phyloP scores from a whole-genome alignment of 2,329 filamentous ascomycete species.

The Verticillium nubilum region DNA sequence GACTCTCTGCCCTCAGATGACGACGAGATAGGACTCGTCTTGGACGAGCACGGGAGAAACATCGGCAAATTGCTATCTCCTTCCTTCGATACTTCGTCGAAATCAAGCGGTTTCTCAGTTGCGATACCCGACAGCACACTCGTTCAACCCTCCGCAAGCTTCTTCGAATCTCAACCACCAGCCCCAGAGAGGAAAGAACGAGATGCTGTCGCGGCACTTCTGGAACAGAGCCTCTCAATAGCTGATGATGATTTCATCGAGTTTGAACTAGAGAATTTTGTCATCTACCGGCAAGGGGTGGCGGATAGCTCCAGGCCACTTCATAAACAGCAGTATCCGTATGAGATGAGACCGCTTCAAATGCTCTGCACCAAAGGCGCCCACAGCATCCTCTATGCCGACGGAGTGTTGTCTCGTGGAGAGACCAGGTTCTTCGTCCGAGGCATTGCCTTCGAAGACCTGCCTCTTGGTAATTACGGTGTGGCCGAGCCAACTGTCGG shows the following conservation, averaged over 20 bases:
- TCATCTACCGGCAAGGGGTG: constrained; percentile 42
- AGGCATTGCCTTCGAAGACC: constrained; percentile 46
- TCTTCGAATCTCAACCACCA: constrained; percentile 18
- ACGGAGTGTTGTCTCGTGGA: constrained; percentile 51
- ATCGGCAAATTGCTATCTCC: background rate
- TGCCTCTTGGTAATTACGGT: constrained; percentile 65
- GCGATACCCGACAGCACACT: constrained; percentile 7
- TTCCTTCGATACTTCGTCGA: background rate
- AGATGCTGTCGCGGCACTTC: constrained; percentile 22
- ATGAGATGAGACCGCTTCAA: constrained; percentile 52
- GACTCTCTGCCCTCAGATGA: too few species aligned
- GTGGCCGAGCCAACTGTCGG: constrained; percentile 37
- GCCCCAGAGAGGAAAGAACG: constrained; percentile 19
- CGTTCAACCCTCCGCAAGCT: constrained; percentile 4
- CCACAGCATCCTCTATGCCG: constrained; percentile 44
- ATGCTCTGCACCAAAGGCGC: constrained; percentile 33
- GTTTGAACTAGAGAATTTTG: constrained; percentile 52
- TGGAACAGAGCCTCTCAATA: constrained; percentile 14
- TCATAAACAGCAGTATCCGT: constrained; percentile 10
- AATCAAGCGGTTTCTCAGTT: background rate
- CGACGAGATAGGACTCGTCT: background rate
- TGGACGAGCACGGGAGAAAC: background rate
- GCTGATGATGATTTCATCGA: constrained; percentile 32
- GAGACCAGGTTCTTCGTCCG: constrained; percentile 43
- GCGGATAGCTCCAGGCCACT: constrained; percentile 14